Conservation (phyloP, 352 stramenopile species). For the Phytopythium vexans region DNA sequence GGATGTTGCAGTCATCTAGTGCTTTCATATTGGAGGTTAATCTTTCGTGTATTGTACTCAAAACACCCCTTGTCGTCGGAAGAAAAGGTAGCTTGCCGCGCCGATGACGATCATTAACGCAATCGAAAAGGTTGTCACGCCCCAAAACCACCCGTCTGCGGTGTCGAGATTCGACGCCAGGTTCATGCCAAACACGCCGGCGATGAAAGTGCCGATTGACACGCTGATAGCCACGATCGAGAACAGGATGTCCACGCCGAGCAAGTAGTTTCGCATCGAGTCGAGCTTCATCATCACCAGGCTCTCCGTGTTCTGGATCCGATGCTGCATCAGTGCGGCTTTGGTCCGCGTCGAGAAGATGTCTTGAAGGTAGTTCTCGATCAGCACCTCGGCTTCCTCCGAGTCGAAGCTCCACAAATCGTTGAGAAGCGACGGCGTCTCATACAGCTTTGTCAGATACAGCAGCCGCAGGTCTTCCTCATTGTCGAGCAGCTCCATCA, state of each 20-base stretch:
- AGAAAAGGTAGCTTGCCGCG: slow-evolving; percentile 7
- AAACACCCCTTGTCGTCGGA: slow-evolving; percentile 24
- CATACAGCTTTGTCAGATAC: slow-evolving; percentile 48
- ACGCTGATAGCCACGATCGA: slow-evolving; percentile 53
- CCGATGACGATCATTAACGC: slow-evolving; percentile 30
- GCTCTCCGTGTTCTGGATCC: slow-evolving; percentile 71
- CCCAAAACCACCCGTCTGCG: slow-evolving; percentile 26
- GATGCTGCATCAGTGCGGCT: slow-evolving; percentile 56
- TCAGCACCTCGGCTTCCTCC: slow-evolving; percentile 53
- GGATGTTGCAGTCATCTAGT: slow-evolving; percentile 1
- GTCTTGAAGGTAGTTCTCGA: slow-evolving; percentile 62
- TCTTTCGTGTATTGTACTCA: background rate
- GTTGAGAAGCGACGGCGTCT: slow-evolving; percentile 26
- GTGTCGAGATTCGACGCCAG: slow-evolving; percentile 31
- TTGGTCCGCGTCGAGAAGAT: slow-evolving; percentile 71
- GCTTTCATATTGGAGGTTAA: background rate
- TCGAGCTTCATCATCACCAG: slow-evolving; percentile 73
- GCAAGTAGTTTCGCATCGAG: slow-evolving; percentile 61
- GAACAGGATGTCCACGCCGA: slow-evolving; percentile 54
- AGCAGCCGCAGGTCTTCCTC: slow-evolving; percentile 68
- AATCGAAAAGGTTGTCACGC: slow-evolving; percentile 31
- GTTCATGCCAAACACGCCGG: slow-evolving; percentile 67
- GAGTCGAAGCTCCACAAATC: slow-evolving; percentile 47
- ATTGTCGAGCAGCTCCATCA: slow-evolving; percentile 72
- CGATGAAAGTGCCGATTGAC: slow-evolving; percentile 55